Conservation (phyloP, 768 basidiomycete genomes). For the Leccinum truebloodii region DNA sequence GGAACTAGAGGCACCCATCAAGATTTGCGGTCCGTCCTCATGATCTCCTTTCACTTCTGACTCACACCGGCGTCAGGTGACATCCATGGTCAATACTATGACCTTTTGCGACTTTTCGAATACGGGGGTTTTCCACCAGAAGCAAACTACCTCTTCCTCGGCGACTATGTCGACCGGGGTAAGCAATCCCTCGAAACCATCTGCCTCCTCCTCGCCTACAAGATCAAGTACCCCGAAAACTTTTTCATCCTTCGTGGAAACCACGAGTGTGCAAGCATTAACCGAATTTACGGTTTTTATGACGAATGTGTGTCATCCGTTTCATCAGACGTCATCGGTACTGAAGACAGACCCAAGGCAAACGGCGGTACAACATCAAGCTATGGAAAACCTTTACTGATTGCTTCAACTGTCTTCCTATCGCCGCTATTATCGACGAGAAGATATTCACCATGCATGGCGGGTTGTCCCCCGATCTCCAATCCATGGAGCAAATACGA, state of each 20-base stretch:
- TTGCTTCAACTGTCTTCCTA: slow-evolving; percentile 99
- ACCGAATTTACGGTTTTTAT: slow-evolving; percentile 99
- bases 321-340: neutral
- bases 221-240: slow-evolving; percentile 99
- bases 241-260: slow-evolving; percentile 99
- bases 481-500: slow-evolving; percentile 99
- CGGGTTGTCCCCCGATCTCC: slow-evolving; percentile 93
- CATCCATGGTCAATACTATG: slow-evolving; percentile 99
- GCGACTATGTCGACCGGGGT: slow-evolving; percentile 98
- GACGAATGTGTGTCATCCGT: slow-evolving; percentile 83
- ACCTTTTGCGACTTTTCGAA: slow-evolving; percentile 95
- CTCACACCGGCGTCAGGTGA: slow-evolving; percentile 62
- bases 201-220: slow-evolving; percentile 97
- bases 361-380: slow-evolving; percentile 99
- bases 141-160: slow-evolving; percentile 99
- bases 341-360: slow-evolving; percentile 59
- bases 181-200: slow-evolving; percentile 99
- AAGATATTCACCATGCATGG: slow-evolving; percentile 99
- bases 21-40: slow-evolving; percentile 87
- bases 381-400: slow-evolving; percentile 99
- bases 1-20: slow-evolving; percentile 98
- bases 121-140: slow-evolving; percentile 99
- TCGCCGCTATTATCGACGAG: slow-evolving; percentile 99
- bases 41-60: slow-evolving; percentile 12
- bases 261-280: slow-evolving; percentile 99